Evolutionary conservation across 805 yeast species (phyloP).

Genomic region (Cyberlindnera sargentensis): DNA sequence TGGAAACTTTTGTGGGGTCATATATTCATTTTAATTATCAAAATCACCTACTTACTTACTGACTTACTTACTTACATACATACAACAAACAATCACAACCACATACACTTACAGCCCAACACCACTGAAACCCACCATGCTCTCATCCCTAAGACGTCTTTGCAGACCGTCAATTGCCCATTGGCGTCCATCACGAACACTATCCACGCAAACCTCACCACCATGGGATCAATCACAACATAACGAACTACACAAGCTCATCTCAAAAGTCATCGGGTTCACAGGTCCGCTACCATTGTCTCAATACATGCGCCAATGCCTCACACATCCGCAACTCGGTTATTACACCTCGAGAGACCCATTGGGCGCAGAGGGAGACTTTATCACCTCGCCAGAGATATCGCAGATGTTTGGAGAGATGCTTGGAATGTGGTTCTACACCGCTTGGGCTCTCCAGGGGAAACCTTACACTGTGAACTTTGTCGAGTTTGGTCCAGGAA

Average conservation of each 20-base stretch:
- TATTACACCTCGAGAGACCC: conserved; percentile 78
- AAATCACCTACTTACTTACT: no score
- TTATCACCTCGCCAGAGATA: conserved; percentile 81
- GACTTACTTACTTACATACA: no score
- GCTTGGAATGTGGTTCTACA: conserved; percentile 65
- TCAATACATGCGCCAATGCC: conserved; percentile 73
- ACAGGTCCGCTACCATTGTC: conserved; percentile 75
- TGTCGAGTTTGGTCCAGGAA: conserved; percentile 81
- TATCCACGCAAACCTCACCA: no score
- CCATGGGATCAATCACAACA: background rate
- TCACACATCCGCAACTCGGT: conserved; percentile 70
- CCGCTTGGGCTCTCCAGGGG: conserved; percentile 52
- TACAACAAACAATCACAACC: no score
- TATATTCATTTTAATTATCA: no score
- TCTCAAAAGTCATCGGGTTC: conserved; percentile 30
- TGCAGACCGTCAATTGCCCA: no score
- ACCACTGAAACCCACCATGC: no score
- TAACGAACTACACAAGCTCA: conserved; percentile 11
- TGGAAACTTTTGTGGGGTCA: no score
- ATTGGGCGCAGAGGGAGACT: conserved; percentile 62
- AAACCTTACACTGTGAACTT: conserved; percentile 44
- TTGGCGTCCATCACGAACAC: no score
- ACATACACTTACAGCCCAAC: no score
- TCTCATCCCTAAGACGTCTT: no score
- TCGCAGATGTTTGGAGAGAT: conserved; percentile 84